Conservation (phyloP, 768 basidiomycete species). For the Jaapia argillacea region DNA sequence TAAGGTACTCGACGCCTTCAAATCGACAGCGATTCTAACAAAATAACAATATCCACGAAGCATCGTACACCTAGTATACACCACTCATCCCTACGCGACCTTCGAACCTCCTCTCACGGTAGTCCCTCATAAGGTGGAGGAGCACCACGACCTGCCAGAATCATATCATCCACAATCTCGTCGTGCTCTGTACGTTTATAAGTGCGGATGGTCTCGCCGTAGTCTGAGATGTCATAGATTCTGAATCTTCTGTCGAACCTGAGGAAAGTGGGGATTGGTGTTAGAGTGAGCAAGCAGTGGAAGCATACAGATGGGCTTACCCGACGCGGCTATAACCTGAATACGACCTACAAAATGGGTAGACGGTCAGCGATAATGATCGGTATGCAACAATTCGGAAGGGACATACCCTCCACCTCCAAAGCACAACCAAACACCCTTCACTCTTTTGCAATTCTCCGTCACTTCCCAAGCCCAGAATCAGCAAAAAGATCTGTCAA, state of each 20-base stretch:
- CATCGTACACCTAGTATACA: too few relatives aligned
- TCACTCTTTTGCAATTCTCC: constrained; percentile 78
- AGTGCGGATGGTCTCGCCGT: constrained; percentile 86
- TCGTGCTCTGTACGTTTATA: constrained; percentile 75
- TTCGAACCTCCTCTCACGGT: too few relatives aligned
- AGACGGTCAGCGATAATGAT: constrained; percentile 5
- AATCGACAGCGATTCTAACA: too few relatives aligned
- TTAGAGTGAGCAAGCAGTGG: constrained; percentile 3
- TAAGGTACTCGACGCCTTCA: too few relatives aligned
- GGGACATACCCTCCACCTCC: constrained; percentile 69
- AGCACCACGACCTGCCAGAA: constrained; percentile 42
- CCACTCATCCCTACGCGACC: too few relatives aligned
- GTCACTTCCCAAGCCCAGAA: constrained; percentile 41
- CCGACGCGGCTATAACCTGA: constrained; percentile 75
- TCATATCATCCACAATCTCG: constrained; percentile 52
- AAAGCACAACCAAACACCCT: constrained; percentile 89
- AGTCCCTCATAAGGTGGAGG: constrained; percentile 12
- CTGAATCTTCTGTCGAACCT: constrained; percentile 90
- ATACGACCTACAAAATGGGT: constrained; percentile 44
- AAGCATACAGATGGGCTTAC: constrained; percentile 24
- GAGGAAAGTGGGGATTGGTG: too few relatives aligned
- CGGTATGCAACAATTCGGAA: neutral
- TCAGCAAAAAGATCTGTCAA: constrained; percentile 11
- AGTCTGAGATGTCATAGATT: constrained; percentile 79
- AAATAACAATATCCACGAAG: too few relatives aligned